Conservation (phyloP, 257 asterid species). For the Nicotiana benthamiana region DNA sequence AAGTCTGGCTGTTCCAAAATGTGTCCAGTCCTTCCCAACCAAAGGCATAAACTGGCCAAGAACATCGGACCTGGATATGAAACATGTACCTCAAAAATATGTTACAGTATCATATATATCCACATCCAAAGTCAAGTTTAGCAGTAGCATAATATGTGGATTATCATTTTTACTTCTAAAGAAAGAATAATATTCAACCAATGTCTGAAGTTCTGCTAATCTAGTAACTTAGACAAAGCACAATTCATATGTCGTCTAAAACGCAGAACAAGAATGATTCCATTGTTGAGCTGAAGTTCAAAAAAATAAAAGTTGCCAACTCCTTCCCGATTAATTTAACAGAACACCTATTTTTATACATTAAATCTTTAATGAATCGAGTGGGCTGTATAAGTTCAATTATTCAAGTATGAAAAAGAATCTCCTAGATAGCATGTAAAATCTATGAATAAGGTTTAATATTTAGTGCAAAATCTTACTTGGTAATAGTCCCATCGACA, state of each 20-base stretch:
- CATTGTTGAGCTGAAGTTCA: background rate
- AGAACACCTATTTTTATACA: background rate
- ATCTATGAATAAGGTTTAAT: background rate
- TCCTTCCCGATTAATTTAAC: background rate
- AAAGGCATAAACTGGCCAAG: constrained; percentile 98
- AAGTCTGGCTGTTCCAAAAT: constrained; percentile 93
- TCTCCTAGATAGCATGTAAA: background rate
- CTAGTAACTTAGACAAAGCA: constrained; percentile 1
- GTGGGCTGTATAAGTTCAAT: background rate
- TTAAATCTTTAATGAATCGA: background rate
- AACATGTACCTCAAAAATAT: background rate
- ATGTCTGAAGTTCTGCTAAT: background rate
- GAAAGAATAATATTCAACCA: background rate
- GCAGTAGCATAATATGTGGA: too few relatives aligned
- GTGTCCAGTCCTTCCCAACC: constrained; percentile 99
- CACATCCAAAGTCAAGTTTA: background rate
- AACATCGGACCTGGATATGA: constrained; percentile 81
- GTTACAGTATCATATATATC: background rate
- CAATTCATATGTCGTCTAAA: background rate
- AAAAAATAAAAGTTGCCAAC: background rate
- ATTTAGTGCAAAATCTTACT: constrained; percentile 33
- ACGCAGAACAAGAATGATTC: background rate
- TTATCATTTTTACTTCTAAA: background rate
- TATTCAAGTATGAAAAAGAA: background rate
- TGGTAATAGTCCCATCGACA: constrained; percentile 98